Percentiles rank a stretch among this genome's conserved stretches.
Evolutionary conservation across 306 rosid genomes (phyloP).

Genomic region (Cucumis cinereus): DNA sequence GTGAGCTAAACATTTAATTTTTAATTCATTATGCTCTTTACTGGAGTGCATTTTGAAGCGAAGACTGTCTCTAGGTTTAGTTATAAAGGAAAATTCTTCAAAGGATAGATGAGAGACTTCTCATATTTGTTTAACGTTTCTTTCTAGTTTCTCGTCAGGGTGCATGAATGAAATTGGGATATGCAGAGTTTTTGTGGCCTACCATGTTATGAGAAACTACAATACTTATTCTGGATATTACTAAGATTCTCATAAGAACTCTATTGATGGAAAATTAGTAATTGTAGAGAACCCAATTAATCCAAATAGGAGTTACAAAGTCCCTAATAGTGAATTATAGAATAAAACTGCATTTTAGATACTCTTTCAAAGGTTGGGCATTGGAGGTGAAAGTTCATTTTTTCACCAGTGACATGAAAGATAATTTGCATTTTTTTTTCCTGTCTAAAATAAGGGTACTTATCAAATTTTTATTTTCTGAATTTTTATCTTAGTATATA

Average conservation of each 20-base stretch:
- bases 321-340: background rate
- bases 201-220: background rate
- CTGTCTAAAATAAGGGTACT: background rate
- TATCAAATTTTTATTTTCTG: background rate
- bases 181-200: background rate
- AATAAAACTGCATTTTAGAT: background rate
- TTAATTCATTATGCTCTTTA: background rate
- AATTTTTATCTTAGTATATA: background rate
- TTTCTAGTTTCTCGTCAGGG: background rate
- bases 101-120: background rate
- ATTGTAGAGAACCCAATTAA: background rate
- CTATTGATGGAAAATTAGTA: too few relatives aligned
- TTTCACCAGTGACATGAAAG: background rate
- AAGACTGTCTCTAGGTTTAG: background rate
- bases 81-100: background rate
- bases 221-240: background rate
- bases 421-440: background rate
- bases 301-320: background rate
- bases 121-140: background rate
- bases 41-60: background rate
- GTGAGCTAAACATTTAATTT: conserved; percentile 13
- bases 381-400: background rate
- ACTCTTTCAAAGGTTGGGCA: background rate
- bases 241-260: background rate
- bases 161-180: background rate